Conservation (phyloP, 73 alveolate species). For the Breviolum minutum region DNA sequence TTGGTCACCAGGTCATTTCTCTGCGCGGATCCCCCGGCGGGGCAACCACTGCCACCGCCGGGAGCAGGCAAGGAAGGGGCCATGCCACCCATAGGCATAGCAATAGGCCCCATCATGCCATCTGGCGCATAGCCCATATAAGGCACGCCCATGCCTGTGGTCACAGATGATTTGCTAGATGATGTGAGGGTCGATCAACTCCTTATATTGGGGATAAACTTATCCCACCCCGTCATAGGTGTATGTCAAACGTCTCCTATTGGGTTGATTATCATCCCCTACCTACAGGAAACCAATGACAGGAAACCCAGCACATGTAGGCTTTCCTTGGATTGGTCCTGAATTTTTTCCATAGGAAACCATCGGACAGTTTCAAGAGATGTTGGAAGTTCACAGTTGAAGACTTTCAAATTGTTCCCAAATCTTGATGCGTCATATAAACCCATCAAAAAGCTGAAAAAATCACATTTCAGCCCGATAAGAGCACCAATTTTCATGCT, state of each 20-base stretch:
- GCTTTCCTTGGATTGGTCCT: no score
- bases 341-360: no score
- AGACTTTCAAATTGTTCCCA: no score
- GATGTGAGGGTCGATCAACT: not conserved
- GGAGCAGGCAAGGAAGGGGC: not conserved
- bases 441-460: no score
- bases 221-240: not conserved
- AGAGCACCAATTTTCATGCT: no score
- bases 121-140: conserved; percentile 53
- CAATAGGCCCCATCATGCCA: not conserved
- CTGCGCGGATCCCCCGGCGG: not conserved
- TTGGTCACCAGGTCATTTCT: conserved; percentile 49
- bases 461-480: no score
- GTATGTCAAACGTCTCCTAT: not conserved
- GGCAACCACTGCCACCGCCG: not conserved
- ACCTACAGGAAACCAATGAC: not conserved
- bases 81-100: conserved; percentile 4
- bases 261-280: not conserved
- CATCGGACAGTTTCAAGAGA: no score
- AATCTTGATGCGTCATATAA: no score
- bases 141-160: conserved; percentile 60
- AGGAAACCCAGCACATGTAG: no score
- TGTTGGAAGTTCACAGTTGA: no score
- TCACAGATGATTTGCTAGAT: not conserved
- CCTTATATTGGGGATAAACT: not conserved